Base-by-base conservation (phyloP, 805 yeast species). In the Candida arabinofermentans region DNA sequence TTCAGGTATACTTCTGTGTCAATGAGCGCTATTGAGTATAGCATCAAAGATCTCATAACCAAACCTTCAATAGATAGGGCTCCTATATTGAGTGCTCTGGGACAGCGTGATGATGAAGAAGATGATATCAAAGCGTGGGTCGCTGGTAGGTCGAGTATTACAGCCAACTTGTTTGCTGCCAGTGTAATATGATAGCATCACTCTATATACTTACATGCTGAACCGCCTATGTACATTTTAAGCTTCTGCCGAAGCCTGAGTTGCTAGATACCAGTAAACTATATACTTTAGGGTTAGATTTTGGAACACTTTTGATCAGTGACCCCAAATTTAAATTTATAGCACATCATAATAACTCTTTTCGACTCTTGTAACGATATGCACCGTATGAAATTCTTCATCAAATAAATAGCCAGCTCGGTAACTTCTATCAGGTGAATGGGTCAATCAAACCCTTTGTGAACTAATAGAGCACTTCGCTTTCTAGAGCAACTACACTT, bases 1-100 rank as follows among this genome's bases (percentile, higher is more conserved):
- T 46, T 47, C 19, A 43, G 39, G 33, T 54, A 50, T 34, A 39
- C 51, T 4, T 42, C 55, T 18, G 51, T 50, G 17, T 31, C 53
- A 10, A 19, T 43, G 19, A 54, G 47, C 12, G 21, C 48, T 7
- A 46, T 54, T 8, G 12, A 34, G 18, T 19, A 14, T 14, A 43
- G 27, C 9, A 19, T 54, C 8, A 39, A 29, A 35, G 50, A 50
- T 8, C 35, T 43, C 12, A 37, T 39, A 14, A 46, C 37, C 8
- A 39, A 27, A 14, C 58, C 58, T 3, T 19, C 39, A 9, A 38
- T 54, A 14, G 39, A 32, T 3, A 21, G n/a, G 8, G 50, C 54
- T 4, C 56, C 58, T 33, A n/a, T 21, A 14, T 10, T 5, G 9
- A 2, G n/a, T 17, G 4, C 10, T 12, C 24, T 13, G 13, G 19